Evolutionary conservation across 1,284 basidiomycete genomes (phyloP).

Genomic region (Kalmanozyma brasiliensis): DNA sequence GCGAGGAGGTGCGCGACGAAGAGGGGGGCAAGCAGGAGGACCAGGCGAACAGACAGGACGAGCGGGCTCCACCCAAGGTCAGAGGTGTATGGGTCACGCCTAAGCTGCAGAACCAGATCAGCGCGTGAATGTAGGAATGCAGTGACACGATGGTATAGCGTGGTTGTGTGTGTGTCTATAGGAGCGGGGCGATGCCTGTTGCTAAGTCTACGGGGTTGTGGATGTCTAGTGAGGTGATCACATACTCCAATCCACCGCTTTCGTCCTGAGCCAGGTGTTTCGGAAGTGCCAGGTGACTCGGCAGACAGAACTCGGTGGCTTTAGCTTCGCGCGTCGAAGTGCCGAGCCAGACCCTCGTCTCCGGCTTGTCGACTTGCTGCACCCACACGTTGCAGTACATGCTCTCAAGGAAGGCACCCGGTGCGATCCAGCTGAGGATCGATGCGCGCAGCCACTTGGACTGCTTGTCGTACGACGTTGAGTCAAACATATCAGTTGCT

Average conservation of each 20-base stretch:
- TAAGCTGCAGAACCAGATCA: slow-evolving; percentile 26
- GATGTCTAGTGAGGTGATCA: slow-evolving; percentile 18
- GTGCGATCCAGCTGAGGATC: slow-evolving; percentile 9
- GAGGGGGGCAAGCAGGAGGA: slow-evolving; percentile 19
- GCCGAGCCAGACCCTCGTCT: slow-evolving; percentile 26
- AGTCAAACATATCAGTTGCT: slow-evolving; percentile 1
- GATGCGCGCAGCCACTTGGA: slow-evolving; percentile 1
- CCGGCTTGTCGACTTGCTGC: slow-evolving; percentile 9
- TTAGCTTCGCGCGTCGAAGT: slow-evolving; percentile 44
- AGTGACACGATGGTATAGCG: neutral
- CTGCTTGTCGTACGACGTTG: neutral
- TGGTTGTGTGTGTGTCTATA: neutral
- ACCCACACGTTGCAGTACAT: slow-evolving; percentile 32
- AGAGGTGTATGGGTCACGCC: slow-evolving; percentile 45
- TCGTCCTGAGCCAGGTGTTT: neutral
- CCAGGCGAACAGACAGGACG: slow-evolving; percentile 33
- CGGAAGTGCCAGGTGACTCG: slow-evolving; percentile 7
- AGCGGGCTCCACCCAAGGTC: slow-evolving; percentile 34
- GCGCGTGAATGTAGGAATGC: slow-evolving; percentile 6
- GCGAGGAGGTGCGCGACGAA: slow-evolving; percentile 43
- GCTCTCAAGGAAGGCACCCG: neutral
- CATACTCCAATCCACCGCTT: slow-evolving; percentile 8
- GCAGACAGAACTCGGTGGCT: slow-evolving; percentile 22
- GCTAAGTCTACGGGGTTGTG: neutral
- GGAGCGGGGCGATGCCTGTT: slow-evolving; percentile 1